These are phyloP conservation scores for Pinus albicaulis DNA, from an alignment of 75 land plant genomes.

Conservation along the genomic window DNA sequence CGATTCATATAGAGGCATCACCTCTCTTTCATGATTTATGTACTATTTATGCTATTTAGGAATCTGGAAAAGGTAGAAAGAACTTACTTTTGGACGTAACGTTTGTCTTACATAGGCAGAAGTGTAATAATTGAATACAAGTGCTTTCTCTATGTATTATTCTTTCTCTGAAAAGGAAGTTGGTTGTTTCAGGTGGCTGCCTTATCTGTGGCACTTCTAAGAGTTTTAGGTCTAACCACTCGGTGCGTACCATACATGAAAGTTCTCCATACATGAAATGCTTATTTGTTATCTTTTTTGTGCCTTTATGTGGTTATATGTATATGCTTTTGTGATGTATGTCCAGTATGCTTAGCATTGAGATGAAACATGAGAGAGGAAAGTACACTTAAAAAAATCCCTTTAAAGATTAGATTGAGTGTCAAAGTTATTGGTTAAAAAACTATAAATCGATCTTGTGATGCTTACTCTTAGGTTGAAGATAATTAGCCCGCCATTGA, in stretches of 20 bases:
- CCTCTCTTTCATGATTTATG: not conserved
- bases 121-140: not conserved
- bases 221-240: constrained; percentile 76
- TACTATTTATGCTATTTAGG: not conserved
- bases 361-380: not conserved
- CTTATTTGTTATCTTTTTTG: not conserved
- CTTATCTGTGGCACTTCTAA: constrained; percentile 84
- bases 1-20: not conserved
- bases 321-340: not conserved
- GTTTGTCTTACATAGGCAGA: not conserved
- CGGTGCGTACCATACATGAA: constrained; percentile 38
- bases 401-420: not conserved
- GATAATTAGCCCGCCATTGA: too few species aligned
- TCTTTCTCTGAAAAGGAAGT: not conserved
- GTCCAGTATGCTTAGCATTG: not conserved
- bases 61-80: not conserved
- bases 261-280: not conserved
- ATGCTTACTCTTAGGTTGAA: not conserved
- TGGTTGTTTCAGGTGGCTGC: constrained; percentile 75
- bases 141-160: not conserved
- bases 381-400: not conserved
- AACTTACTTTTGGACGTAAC: not conserved
- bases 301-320: not conserved
- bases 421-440: not conserved
- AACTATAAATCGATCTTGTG: not conserved